Percentiles rank a stretch among this genome's conserved stretches.
Evolutionary conservation across 2,329 filamentous ascomycete genomes (phyloP).

Genomic region (Allantophomopsis lycopodina): DNA sequence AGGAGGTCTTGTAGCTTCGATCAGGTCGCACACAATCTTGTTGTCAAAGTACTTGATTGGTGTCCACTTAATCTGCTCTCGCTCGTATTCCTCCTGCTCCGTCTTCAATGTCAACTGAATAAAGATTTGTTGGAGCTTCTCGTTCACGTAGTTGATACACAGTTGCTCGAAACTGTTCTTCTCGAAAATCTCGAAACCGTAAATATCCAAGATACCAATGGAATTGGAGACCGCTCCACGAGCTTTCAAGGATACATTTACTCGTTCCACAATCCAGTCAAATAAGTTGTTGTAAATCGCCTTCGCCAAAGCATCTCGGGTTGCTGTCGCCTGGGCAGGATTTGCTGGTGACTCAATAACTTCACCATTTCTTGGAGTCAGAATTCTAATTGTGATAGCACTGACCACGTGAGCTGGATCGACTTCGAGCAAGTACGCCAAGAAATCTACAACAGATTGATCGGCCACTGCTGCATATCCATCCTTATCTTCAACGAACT

Average conservation of each 20-base stretch:
- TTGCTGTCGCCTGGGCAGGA: conserved; percentile 70
- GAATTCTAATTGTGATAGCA: conserved; percentile 77
- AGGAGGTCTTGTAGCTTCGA: conserved; percentile 79
- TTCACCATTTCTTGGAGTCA: conserved; percentile 55
- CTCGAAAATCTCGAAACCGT: conserved; percentile 98
- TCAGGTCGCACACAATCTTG: conserved; percentile 95
- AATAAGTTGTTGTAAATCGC: conserved; percentile 97
- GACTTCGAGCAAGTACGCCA: conserved; percentile 87
- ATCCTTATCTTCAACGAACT: conserved; percentile 78
- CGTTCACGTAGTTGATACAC: conserved; percentile 99
- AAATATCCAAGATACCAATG: conserved; percentile 96
- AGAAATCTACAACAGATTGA: conserved; percentile 83
- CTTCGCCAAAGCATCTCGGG: conserved; percentile 83
- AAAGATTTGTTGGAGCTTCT: conserved; percentile 98
- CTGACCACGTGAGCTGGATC: conserved; percentile 68
- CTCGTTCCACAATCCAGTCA: conserved; percentile 91
- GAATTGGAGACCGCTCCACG: conserved; percentile 64
- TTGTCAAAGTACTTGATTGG: conserved; percentile 99
- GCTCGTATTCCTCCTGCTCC: conserved; percentile 92
- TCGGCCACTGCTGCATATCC: conserved; percentile 81
- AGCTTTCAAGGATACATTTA: conserved; percentile 79
- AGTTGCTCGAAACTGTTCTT: conserved; percentile 98
- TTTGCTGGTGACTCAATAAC: conserved; percentile 70
- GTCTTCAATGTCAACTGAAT: conserved; percentile 94
- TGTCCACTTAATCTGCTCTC: conserved; percentile 96